Evolutionary conservation across 148 eudicot genomes (phyloP), one percentile per base, ranked within the genome.

Genomic region (Chenopodium berlandieri): DNA sequence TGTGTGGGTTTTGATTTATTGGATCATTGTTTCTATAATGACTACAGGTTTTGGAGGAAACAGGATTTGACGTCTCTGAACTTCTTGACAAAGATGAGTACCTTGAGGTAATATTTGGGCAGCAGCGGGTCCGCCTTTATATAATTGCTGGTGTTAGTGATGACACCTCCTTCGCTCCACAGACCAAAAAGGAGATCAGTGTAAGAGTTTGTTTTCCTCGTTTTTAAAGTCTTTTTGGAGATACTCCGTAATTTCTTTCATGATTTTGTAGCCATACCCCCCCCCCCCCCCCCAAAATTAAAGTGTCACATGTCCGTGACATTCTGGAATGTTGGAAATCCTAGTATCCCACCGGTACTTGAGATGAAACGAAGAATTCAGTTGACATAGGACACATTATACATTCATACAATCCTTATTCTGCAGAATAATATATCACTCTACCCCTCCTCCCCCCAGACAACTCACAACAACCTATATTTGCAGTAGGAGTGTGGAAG

Each of bases 151-250:
- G 97, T 62, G 97, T 96, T 80, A 90, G 83, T 82, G 97, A 94
- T 46, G 93, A 92, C 78, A 96, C 98, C 32, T 52, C 88, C 22
- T 96, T 96, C 87, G 99, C 99, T 48, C 99, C 99, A 40, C 97
- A 73, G 4, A 96, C 99, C 76, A 96, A 96, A 83, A 96, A 96
- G 81, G 99, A 96, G 89, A 96, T 96, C 84, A 96, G 99, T 78
- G 99, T 96, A 96, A 72, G 93, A 71, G 44, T 71, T 75, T 76
- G 58, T 12, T 76, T 5, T 60, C 73, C 76, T 73, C 78, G 48
- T 9, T 73, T 76, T 16, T 19, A 12, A 56, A 56, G 0, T 52
- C 16, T 52, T n/a, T 22, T 78, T 46, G 48, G 31, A n/a, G 40
- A 37, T 44, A 27, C 40, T 40, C 44, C 8, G 7, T 40, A 40